Evolutionary conservation across 768 basidiomycete genomes (phyloP), one percentile per base, ranked within the genome.

Genomic region (Collybiopsis luxurians): DNA sequence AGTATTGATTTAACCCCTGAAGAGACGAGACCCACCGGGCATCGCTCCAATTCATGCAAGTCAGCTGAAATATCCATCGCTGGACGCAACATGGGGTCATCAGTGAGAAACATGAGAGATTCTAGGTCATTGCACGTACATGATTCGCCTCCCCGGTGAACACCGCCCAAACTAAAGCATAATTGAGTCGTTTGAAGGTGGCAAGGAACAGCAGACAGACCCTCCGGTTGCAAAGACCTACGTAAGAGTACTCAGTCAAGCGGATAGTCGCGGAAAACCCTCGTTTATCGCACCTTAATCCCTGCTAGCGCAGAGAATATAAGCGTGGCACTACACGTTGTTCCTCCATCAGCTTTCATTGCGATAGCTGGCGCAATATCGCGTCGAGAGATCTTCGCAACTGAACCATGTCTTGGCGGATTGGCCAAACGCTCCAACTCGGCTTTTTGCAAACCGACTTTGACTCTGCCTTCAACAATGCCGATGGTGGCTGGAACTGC

Each of bases 41-140:
- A 96, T 19, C 92, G 81, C 21, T 90, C 79, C 31, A 99, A 81
- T 68, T 98, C 94, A 9, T 87, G 86, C 15, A 99, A 77, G 68
- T 99, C 96, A 15, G 96, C 94, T 15, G 96, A 98, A 27, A 99
- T 76, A 65, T 99, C 96, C 84, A 98, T 85, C 17, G 92, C 93
- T 97, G 62, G 21, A 39, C 23, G 49, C 19, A 45, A 27, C 27
- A 36, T 48, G 13, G 4, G 3, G 21, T 4, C 23, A n/a, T 39
- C 36, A 27, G 13, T 59, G 6, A 42, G 39, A 36, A 39, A 11
- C 24, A 23, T 9, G 26, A 45, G 9, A 31, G 34, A 12, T n/a
- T 30, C 4, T 45, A n/a, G 10, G 24, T 17, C 17, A 23, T 28
- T 47, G 21, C 9, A 66, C 78, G 17, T 51, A 85, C 93, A 75